These are phyloP conservation scores for Chalciporus sphaerocephalus DNA, from an alignment of 768 basidiomycete genomes.

Conservation along the genomic window DNA sequence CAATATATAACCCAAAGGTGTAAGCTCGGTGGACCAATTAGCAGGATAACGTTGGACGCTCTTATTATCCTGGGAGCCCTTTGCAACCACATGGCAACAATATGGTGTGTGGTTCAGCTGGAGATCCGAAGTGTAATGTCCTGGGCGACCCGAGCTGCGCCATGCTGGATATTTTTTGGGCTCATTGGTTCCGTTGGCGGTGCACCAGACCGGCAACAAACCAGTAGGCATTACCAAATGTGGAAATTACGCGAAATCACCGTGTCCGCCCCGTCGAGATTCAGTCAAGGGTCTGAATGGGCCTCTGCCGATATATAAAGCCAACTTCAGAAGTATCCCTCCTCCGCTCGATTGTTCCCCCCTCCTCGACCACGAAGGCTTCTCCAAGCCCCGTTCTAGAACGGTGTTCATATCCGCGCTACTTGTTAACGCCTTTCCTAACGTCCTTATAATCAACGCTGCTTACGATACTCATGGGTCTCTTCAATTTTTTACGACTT, in stretches of 20 bases:
- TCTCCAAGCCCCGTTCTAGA: constrained; percentile 6
- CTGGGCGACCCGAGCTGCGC: not conserved
- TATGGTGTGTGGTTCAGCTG: not conserved
- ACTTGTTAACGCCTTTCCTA: constrained; percentile 15
- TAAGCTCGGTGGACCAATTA: too few species aligned
- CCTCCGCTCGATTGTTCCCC: constrained; percentile 14
- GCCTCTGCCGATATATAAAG: constrained; percentile 26
- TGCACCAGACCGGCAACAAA: not conserved
- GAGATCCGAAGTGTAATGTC: constrained; percentile 5
- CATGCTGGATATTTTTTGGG: constrained; percentile 2
- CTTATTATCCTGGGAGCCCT: constrained; percentile 15
- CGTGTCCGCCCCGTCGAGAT: constrained; percentile 21
- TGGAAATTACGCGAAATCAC: constrained; percentile 21
- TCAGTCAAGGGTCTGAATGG: not conserved
- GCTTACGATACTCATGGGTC: constrained; percentile 24
- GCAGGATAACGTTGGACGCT: constrained; percentile 6
- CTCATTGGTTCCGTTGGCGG: constrained; percentile 2
- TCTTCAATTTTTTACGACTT: constrained; percentile 22
- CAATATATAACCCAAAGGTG: too few species aligned
- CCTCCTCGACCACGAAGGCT: constrained; percentile 16
- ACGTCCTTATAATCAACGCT: constrained; percentile 21
- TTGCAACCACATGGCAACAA: constrained; percentile 19
- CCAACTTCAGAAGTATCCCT: not conserved
- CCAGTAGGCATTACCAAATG: constrained; percentile 1
- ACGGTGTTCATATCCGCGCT: constrained; percentile 20